Base-by-base conservation (phyloP, 139 green algal genomes). In the Chlorella sp. region DNA sequence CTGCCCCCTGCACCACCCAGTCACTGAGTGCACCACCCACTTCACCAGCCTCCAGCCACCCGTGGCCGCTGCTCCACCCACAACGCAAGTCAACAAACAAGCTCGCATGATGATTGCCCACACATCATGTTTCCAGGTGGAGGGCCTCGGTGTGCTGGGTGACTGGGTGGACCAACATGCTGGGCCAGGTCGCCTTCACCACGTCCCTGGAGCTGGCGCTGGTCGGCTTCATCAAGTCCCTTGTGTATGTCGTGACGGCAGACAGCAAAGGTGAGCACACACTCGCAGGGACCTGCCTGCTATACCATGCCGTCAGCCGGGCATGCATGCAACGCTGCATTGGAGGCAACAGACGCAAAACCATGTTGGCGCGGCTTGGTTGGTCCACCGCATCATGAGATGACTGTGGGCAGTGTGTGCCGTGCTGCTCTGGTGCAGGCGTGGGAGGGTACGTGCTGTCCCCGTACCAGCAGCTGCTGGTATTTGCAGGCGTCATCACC, bases 91-190 rank as follows among this genome's bases (percentile, higher is more conserved):
- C 30, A 23, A 27, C 62, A 35, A 31, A 23, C 4, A 31, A 26
- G 4, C 17, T 32, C n/a, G 2, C 17, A 36, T 5, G 33, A 61
- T 3, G 3, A 20, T 24, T 22, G 34, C 5, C 35, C 2, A 55
- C 17, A 10, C 42, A n/a, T 17, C 10, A 55, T 55, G 42, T 55
- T 77, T 35, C 10, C 62, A 68, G 62, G n/a, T 35, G 69, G 5
- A 62, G 72, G 35, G 70, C 50, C 0, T 2, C 35, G 22, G 5
- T 69, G 2, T 74, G 73, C 35, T 78, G 73, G 73, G 36, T 74
- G 67, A 69, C 73, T 26, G 73, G 73, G 32, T 86, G 74, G 74
- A 78, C 84, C 55, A 86, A 86, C 66, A 49, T 86, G 64, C 71
- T 86, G 66, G 73, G 74, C 14, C 74, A 79, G 74, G 74, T 71